Conservation (phyloP, 345 rosid genomes). For the Erodium maritimum region DNA sequence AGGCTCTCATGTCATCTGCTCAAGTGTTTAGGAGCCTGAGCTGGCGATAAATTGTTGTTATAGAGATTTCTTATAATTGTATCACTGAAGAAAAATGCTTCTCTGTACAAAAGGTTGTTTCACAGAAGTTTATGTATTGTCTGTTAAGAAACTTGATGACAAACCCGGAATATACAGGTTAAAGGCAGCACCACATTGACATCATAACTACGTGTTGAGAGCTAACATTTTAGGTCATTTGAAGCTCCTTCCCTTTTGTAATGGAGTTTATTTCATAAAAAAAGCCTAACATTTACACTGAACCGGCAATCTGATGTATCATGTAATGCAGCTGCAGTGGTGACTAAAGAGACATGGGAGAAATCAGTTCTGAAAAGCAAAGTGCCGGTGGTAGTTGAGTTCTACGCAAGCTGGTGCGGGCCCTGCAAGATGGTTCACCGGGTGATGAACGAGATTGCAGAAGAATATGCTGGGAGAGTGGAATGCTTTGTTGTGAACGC, state of each 20-base stretch:
- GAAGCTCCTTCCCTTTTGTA: no score
- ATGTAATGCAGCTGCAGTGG: conserved; percentile 41
- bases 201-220: no score
- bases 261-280: no score
- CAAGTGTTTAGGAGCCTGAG: neutral
- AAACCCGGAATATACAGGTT: neutral
- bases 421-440: conserved; percentile 53
- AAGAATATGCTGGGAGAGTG: conserved; percentile 63
- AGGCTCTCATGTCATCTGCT: neutral
- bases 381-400: conserved; percentile 71
- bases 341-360: conserved; percentile 57
- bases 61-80: neutral
- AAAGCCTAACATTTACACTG: neutral
- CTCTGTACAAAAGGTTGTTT: neutral
- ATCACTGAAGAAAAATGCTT: neutral
- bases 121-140: neutral
- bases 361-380: conserved; percentile 47
- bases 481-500: conserved; percentile 61
- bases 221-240: neutral
- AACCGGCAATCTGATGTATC: neutral
- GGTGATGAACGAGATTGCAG: conserved; percentile 35
- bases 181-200: neutral
- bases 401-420: conserved; percentile 26
- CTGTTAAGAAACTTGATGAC: neutral
- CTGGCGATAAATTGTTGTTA: neutral